Evolutionary conservation across 805 yeast genomes (phyloP).

Genomic region (Torulaspora maleeae): DNA sequence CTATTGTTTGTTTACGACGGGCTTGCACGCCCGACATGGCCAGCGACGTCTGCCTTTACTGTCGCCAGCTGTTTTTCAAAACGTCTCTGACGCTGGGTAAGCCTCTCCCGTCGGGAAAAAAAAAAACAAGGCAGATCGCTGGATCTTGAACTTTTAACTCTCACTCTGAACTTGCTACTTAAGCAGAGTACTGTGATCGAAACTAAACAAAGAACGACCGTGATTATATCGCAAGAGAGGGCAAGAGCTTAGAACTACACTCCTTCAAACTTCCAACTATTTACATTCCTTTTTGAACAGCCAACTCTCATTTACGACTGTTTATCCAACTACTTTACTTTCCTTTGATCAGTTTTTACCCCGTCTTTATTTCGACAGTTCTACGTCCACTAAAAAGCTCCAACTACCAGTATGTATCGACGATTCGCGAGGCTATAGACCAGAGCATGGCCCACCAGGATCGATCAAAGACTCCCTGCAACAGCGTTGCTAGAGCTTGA

Average conservation of each 20-base stretch:
- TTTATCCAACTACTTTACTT: slow-evolving; percentile 22
- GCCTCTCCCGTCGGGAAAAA: neutral
- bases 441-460: too few relatives aligned
- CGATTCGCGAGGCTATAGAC: too few relatives aligned
- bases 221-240: neutral
- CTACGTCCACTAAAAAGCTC: neutral
- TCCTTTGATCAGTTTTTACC: slow-evolving; percentile 10
- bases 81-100: slow-evolving; percentile 5
- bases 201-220: neutral
- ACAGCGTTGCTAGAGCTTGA: too few relatives aligned
- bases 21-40: too few relatives aligned
- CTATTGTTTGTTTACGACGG: neutral
- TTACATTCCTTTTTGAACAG: slow-evolving; percentile 33
- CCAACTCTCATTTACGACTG: slow-evolving; percentile 2
- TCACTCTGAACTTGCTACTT: neutral
- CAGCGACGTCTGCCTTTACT: too few relatives aligned
- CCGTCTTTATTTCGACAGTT: neutral
- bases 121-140: slow-evolving; percentile 1
- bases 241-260: slow-evolving; percentile 8
- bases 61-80: neutral
- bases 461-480: too few relatives aligned
- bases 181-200: slow-evolving; percentile 1
- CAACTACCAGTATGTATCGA: slow-evolving; percentile 7
- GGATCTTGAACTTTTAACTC: neutral
- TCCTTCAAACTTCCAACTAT: slow-evolving; percentile 31